Evolutionary conservation across 768 basidiomycete genomes (phyloP), one percentile per base, ranked within the genome.

Genomic region (Rhizopogon vulgaris): DNA sequence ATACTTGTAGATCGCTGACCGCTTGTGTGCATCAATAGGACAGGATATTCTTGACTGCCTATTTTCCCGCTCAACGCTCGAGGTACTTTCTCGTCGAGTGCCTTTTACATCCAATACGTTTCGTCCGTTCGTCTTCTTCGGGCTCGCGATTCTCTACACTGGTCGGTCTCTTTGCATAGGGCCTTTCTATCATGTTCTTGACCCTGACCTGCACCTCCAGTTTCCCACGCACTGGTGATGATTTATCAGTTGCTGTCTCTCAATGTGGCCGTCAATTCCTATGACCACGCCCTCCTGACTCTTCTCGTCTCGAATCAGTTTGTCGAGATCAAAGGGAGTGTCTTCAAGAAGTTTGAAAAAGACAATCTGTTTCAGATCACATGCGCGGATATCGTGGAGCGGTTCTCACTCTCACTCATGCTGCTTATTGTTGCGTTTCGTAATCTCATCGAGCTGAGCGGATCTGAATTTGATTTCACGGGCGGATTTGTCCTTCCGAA

Each of bases 331-430:
- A 99, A 99, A 70, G 94, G 95, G 32, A 93, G 90, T 64, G 96
- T 99, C 2, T 99, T 99, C 82, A 99, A 98, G 71, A 97, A 88
- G 65, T 98, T 99, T 61, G 96, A 98, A 66, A 99, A 97, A 66
- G 96, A 99, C 62, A 97, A 90, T 63, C 78, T 99, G 8, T 97
- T 99, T 66, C 96, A 99, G 68, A 94, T 99, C 53, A 94, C 94
- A 42, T 99, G 96, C 60, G 96, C 96, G 56, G 96, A 99, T 65
- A 97, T 99, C 56, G 96, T 98, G 18, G 96, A 99, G 66, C 85
- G 96, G 1, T 99, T 98, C 61, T 92, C 90, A 1, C 78, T 99
- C 4, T 78, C 83, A 4, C 71, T 98, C 15, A 97, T 98, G 94
- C 79, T 99, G 2, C 75, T 78, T 39, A 83, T 91, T 28, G 93